A percentile compares a stretch with the other conserved stretches of the same genome.
phyloP scores from a whole-genome alignment of 2,329 filamentous ascomycete species.

The Aspergillus sojae region DNA sequence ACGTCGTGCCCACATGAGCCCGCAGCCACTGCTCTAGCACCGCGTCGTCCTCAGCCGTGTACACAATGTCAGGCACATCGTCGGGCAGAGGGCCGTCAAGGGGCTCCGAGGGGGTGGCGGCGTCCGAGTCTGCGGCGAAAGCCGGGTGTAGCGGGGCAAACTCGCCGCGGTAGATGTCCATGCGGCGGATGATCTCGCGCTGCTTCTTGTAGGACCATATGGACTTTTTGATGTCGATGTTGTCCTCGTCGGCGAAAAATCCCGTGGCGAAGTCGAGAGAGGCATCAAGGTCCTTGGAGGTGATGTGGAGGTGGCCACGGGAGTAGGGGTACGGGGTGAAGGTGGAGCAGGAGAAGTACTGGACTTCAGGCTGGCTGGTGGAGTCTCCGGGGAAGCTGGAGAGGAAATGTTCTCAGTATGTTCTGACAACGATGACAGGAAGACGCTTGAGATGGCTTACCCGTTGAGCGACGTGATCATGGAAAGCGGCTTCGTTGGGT shows the following conservation, averaged over 20 bases:
- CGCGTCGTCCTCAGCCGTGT: constrained; percentile 5
- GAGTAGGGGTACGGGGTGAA: constrained; percentile 8
- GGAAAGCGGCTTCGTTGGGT: background rate
- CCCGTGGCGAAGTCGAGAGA: too few species aligned
- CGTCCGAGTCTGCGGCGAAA: background rate
- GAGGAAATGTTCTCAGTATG: too few species aligned
- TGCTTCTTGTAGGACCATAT: constrained; percentile 7
- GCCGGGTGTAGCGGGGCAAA: background rate
- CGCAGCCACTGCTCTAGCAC: constrained; percentile 9
- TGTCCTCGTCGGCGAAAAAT: too few species aligned
- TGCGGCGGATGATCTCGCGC: constrained; percentile 6
- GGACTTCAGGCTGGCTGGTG: background rate
- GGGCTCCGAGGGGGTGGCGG: background rate
- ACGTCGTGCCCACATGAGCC: constrained; percentile 1
- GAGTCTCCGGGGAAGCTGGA: background rate
- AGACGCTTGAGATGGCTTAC: too few species aligned
- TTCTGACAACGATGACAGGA: too few species aligned
- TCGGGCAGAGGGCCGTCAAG: too few species aligned
- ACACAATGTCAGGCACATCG: background rate
- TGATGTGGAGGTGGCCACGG: constrained; percentile 6
- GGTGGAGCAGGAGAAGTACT: background rate
- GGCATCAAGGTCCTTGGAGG: background rate
- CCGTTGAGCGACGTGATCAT: background rate
- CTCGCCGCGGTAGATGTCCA: constrained; percentile 3
- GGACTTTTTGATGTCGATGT: background rate